phyloP scores from a whole-genome alignment of 768 basidiomycete genomes.

The Pleurotus citrinopileatus region DNA sequence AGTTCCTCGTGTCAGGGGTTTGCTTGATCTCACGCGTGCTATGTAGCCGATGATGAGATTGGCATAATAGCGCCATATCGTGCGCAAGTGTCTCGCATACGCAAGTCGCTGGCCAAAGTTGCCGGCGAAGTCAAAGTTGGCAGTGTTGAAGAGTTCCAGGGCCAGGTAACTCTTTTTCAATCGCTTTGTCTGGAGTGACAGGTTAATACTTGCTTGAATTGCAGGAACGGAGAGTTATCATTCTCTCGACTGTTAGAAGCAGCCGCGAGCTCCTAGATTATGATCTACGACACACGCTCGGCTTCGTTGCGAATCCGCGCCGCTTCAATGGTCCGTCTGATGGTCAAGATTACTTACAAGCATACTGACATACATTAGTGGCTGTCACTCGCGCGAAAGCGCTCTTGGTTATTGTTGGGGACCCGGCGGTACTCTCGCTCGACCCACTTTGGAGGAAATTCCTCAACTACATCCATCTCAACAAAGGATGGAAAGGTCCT shows the following conservation, averaged over 20 bases:
- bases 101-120: conserved; percentile 29
- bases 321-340: conserved; percentile 52
- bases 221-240: conserved; percentile 55
- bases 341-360: background rate
- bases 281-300: conserved; percentile 53
- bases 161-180: conserved; percentile 44
- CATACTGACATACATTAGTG: conserved; percentile 29
- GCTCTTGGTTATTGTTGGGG: conserved; percentile 57
- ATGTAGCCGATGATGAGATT: conserved; percentile 47
- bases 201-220: conserved; percentile 6
- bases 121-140: conserved; percentile 54
- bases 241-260: conserved; percentile 58
- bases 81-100: conserved; percentile 53
- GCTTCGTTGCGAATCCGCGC: conserved; percentile 53
- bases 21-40: no score
- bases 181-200: conserved; percentile 30
- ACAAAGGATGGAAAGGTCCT: conserved; percentile 54
- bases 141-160: conserved; percentile 67
- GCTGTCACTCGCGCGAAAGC: conserved; percentile 63
- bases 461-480: conserved; percentile 52
- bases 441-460: conserved; percentile 64
- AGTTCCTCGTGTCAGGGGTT: background rate
- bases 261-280: conserved; percentile 45
- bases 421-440: conserved; percentile 54
- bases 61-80: conserved; percentile 64